A percentile compares a stretch with the other conserved stretches of the same genome.
Conservation (phyloP, 2,329 filamentous ascomycete genomes). For the Bertia moriformis region DNA sequence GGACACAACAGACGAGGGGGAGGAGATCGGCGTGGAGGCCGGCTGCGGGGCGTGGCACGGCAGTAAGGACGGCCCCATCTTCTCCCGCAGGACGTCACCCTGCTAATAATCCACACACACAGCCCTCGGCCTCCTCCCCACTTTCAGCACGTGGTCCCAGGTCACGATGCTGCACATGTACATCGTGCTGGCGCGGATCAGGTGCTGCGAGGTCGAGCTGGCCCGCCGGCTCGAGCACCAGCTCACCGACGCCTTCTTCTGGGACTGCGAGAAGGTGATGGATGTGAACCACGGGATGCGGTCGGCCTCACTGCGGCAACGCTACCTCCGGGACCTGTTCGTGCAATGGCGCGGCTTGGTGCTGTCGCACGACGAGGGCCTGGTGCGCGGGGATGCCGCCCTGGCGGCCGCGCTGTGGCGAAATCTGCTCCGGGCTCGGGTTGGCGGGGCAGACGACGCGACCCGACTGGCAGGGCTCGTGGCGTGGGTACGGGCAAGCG, state of each 20-base stretch:
- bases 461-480: conserved; percentile 36
- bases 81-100: neutral
- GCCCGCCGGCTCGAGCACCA: conserved; percentile 74
- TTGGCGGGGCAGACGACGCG: conserved; percentile 34
- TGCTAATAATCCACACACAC: neutral
- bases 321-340: conserved; percentile 75
- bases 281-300: conserved; percentile 61
- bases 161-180: conserved; percentile 96
- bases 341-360: conserved; percentile 82
- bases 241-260: conserved; percentile 89
- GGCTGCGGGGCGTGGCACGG: neutral
- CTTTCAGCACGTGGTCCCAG: conserved; percentile 91
- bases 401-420: conserved; percentile 78
- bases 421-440: conserved; percentile 68
- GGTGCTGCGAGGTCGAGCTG: conserved; percentile 57
- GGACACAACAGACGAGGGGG: conserved; percentile 59
- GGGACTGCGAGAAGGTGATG: conserved; percentile 73
- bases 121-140: conserved; percentile 65
- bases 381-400: conserved; percentile 63
- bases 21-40: conserved; percentile 63
- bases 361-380: conserved; percentile 70
- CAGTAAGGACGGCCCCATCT: conserved; percentile 2
- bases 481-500: conserved; percentile 34
- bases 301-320: conserved; percentile 42
- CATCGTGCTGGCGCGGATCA: conserved; percentile 68